Conservation (phyloP, 129 eudicot species). For the Flaveria bidentis region DNA sequence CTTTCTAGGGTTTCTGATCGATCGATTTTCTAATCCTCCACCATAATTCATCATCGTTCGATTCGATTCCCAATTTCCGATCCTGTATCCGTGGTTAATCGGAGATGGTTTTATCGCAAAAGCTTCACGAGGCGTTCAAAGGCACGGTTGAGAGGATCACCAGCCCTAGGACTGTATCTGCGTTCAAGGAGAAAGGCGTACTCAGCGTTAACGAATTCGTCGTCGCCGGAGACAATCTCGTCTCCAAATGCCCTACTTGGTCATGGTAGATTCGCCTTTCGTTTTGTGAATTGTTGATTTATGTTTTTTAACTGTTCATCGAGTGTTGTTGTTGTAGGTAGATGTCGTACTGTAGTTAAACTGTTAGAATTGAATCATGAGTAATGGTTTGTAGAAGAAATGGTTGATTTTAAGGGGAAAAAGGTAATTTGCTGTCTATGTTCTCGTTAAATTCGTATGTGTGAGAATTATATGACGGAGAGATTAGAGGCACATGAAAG, state of each 20-base stretch:
- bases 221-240: constrained; percentile 95
- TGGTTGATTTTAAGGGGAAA: background rate
- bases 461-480: background rate
- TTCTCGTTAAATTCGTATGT: background rate
- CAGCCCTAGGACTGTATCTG: constrained; percentile 85
- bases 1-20: background rate
- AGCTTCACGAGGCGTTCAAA: constrained; percentile 85
- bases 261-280: constrained; percentile 58
- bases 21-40: background rate
- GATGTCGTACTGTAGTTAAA: background rate
- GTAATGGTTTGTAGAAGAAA: background rate
- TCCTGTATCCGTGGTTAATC: constrained; percentile 4
- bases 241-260: constrained; percentile 97
- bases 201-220: constrained; percentile 79
- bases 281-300: background rate
- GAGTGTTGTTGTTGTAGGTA: background rate
- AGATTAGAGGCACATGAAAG: background rate
- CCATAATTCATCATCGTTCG: background rate
- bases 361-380: background rate
- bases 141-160: constrained; percentile 93
- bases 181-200: constrained; percentile 92
- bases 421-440: background rate
- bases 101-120: constrained; percentile 73
- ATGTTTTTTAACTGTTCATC: background rate
- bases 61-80: background rate